phyloP scores from a whole-genome alignment of 2,329 filamentous ascomycete species.

The Aplosporella prunicola region DNA sequence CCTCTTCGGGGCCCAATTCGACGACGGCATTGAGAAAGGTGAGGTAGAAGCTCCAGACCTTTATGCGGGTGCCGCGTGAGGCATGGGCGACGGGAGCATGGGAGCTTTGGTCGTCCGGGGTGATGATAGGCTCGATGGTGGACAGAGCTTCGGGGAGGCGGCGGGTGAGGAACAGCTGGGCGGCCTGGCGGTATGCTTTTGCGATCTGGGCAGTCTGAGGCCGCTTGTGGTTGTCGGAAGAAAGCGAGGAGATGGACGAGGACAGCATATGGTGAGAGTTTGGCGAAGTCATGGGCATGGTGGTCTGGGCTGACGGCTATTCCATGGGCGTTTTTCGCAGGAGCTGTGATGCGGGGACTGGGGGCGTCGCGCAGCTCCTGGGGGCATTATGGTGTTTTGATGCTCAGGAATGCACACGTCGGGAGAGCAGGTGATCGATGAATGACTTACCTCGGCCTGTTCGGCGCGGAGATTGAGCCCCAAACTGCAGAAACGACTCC shows the following conservation, averaged over 20 bases:
- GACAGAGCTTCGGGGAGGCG: conserved; percentile 82
- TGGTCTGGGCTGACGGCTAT: conserved; percentile 22
- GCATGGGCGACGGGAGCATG: conserved; percentile 68
- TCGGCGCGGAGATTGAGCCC: too few relatives aligned
- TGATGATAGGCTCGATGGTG: conserved; percentile 74
- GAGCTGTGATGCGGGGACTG: conserved; percentile 21
- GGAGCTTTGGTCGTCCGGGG: conserved; percentile 32
- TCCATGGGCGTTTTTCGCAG: too few relatives aligned
- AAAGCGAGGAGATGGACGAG: conserved; percentile 60
- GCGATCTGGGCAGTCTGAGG: conserved; percentile 62
- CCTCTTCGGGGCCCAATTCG: conserved; percentile 81
- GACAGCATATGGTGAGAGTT: conserved; percentile 47
- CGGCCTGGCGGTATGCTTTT: conserved; percentile 88
- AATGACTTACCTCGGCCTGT: too few relatives aligned
- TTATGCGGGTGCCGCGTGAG: conserved; percentile 74
- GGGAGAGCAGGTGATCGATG: too few relatives aligned
- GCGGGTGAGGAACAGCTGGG: conserved; percentile 88
- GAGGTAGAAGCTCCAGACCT: conserved; percentile 95
- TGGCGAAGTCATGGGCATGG: conserved; percentile 40
- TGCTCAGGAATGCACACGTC: too few relatives aligned
- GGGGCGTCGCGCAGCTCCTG: too few relatives aligned
- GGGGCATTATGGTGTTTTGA: too few relatives aligned
- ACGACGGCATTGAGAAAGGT: conserved; percentile 86
- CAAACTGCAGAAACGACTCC: too few relatives aligned
- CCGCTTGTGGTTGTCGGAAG: conserved; percentile 52